Percentiles rank a stretch among this genome's conserved stretches.
These are phyloP conservation scores for Aspergillus haitiensis DNA, from an alignment of 495 filamentous ascomycete genomes.

Conservation along the genomic window DNA sequence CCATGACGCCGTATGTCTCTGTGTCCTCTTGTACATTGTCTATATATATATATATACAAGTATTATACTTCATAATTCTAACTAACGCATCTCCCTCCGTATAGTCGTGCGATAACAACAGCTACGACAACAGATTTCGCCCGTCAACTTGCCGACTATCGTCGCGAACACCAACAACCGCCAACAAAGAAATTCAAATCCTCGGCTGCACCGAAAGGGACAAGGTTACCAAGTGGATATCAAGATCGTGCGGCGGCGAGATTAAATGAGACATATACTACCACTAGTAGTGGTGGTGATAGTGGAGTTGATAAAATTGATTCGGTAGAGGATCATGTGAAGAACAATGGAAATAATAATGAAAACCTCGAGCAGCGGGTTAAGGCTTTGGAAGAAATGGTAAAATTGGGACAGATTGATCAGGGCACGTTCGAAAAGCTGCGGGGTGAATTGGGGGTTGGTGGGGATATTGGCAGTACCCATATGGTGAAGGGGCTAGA, in stretches of 20 bases:
- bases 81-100: too few relatives aligned
- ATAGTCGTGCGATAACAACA: conserved; percentile 46
- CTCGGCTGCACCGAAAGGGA: conserved; percentile 79
- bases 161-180: conserved; percentile 51
- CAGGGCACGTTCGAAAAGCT: conserved; percentile 70
- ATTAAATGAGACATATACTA: not conserved
- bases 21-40: not conserved
- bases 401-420: conserved; percentile 82
- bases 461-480: conserved; percentile 75
- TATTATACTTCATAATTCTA: too few relatives aligned
- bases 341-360: conserved; percentile 38
- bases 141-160: conserved; percentile 79
- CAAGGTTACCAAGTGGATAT: conserved; percentile 76
- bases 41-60: too few relatives aligned
- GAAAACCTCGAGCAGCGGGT: conserved; percentile 62
- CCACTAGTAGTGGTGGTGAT: not conserved
- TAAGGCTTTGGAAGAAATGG: conserved; percentile 75
- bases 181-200: conserved; percentile 69
- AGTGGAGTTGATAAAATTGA: not conserved
- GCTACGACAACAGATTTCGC: conserved; percentile 73
- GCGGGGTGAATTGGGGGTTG: conserved; percentile 68
- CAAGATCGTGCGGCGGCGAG: conserved; percentile 73
- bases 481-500: conserved; percentile 93
- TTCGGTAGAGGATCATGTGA: conserved; percentile 21
- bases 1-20: conserved; percentile 75